A percentile compares a stretch with the other conserved stretches of the same genome.
Conservation (phyloP, 2,329 filamentous ascomycete genomes). For the Trichoderma afroharzianum region DNA sequence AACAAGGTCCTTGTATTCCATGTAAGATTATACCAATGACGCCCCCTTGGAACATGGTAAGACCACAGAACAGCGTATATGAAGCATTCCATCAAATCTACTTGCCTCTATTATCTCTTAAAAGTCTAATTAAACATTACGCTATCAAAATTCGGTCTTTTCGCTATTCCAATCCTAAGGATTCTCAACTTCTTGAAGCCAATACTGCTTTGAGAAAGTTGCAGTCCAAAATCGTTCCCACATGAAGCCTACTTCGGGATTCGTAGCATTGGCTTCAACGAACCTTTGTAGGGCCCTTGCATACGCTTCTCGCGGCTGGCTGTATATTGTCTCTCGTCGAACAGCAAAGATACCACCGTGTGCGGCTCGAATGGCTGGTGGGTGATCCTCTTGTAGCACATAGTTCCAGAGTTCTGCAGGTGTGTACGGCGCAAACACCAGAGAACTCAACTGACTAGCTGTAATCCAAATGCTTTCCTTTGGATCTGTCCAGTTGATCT, state of each 20-base stretch:
- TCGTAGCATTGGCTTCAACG: not conserved
- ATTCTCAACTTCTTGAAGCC: not conserved
- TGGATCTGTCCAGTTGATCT: slow-evolving; percentile 11
- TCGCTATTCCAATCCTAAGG: not conserved
- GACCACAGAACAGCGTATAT: not conserved
- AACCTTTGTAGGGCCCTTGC: not conserved
- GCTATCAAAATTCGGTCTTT: not conserved
- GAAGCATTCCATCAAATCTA: not conserved
- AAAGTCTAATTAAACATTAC: not conserved
- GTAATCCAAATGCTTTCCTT: slow-evolving; percentile 17
- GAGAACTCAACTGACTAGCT: not conserved
- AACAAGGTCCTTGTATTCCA: not conserved
- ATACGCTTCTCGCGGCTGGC: slow-evolving; percentile 6
- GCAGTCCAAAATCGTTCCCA: slow-evolving; percentile 16
- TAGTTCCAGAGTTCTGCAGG: slow-evolving; percentile 3
- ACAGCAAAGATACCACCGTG: slow-evolving; percentile 12
- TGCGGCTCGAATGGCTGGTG: not conserved
- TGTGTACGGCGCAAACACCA: not conserved
- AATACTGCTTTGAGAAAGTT: slow-evolving; percentile 5
- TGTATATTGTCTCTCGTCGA: slow-evolving; percentile 11
- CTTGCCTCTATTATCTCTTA: not conserved
- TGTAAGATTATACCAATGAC: not conserved
- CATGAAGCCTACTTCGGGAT: slow-evolving; percentile 14
- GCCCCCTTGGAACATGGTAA: not conserved
- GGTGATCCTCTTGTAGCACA: slow-evolving; percentile 2